Evolutionary conservation across 2,329 filamentous ascomycete species (phyloP).

Genomic region (Aspergillus eucalypticola): DNA sequence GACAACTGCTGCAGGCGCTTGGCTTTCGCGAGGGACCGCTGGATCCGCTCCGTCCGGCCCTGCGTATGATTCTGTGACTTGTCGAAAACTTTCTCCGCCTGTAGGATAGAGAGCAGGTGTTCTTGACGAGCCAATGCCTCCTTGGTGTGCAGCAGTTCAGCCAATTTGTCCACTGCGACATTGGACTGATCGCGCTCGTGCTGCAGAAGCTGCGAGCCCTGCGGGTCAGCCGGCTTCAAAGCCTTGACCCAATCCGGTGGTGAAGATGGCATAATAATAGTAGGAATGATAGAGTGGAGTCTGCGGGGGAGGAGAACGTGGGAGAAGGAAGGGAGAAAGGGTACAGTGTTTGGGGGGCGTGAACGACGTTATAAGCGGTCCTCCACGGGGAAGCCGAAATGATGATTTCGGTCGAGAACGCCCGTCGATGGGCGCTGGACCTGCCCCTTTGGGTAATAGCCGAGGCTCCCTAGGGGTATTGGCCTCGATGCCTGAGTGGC

Average conservation of each 20-base stretch:
- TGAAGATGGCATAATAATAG: slow-evolving; percentile 38
- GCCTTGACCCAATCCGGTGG: slow-evolving; percentile 67
- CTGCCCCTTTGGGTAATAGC: slow-evolving; percentile 25
- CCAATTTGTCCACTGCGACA: slow-evolving; percentile 66
- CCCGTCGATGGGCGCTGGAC: neutral
- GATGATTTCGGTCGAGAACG: slow-evolving; percentile 7
- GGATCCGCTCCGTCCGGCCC: slow-evolving; percentile 67
- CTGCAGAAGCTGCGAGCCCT: slow-evolving; percentile 68
- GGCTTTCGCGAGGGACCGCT: slow-evolving; percentile 67
- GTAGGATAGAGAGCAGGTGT: slow-evolving; percentile 63
- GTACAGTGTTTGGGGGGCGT: neutral
- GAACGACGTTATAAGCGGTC: neutral
- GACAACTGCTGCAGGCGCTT: slow-evolving; percentile 70
- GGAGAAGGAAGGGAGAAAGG: neutral
- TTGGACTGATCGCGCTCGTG: slow-evolving; percentile 68
- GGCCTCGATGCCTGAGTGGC: slow-evolving; percentile 10
- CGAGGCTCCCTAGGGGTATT: slow-evolving; percentile 16
- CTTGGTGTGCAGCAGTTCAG: slow-evolving; percentile 68
- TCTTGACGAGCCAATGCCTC: slow-evolving; percentile 62
- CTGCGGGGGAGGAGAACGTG: neutral
- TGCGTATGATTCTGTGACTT: slow-evolving; percentile 77
- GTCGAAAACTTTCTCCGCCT: slow-evolving; percentile 70
- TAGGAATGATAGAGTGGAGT: neutral
- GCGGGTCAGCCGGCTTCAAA: slow-evolving; percentile 65
- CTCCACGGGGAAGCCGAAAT: slow-evolving; percentile 7